Evolutionary conservation across 345 rosid species (phyloP).

Genomic region (Nasturtium officinale): DNA sequence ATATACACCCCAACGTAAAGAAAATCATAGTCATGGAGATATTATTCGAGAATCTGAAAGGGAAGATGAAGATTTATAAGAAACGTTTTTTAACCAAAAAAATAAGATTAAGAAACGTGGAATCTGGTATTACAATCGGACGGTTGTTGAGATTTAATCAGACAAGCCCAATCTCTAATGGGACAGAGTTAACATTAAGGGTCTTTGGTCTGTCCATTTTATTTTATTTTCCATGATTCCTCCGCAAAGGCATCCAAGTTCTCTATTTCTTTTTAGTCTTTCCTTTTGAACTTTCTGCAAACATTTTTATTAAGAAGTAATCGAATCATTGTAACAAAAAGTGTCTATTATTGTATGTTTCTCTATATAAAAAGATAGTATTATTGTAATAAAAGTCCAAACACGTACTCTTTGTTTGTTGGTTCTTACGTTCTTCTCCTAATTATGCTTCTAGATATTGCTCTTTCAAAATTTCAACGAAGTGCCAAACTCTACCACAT

Average conservation of each 20-base stretch:
- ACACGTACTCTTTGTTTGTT: conserved; percentile 13
- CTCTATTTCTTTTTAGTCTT: conserved; percentile 26
- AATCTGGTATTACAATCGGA: conserved; percentile 26
- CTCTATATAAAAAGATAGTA: not conserved
- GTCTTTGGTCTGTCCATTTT: conserved; percentile 33
- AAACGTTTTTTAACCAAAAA: no score
- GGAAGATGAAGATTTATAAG: conserved; percentile 24
- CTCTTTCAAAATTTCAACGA: conserved; percentile 27
- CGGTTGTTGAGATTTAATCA: conserved; percentile 28
- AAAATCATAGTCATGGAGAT: conserved; percentile 30
- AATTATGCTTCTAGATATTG: conserved; percentile 14
- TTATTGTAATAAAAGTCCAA: conserved; percentile 13
- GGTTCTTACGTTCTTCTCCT: conserved; percentile 9
- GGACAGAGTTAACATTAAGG: conserved; percentile 15
- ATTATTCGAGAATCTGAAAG: conserved; percentile 28
- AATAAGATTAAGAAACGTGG: conserved; percentile 33
- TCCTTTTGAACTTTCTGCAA: conserved; percentile 17
- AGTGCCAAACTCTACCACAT: conserved; percentile 34
- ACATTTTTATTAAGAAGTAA: conserved; percentile 18
- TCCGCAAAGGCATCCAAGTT: conserved; percentile 35
- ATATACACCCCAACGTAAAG: not conserved
- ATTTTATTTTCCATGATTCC: not conserved
- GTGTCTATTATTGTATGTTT: conserved; percentile 26
- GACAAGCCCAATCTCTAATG: conserved; percentile 22
- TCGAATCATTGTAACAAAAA: conserved; percentile 37